Percentiles rank a stretch among this genome's conserved stretches.
These are phyloP conservation scores for Fusarium begoniae DNA, from an alignment of 2,329 filamentous ascomycete genomes.

Conservation along the genomic window DNA sequence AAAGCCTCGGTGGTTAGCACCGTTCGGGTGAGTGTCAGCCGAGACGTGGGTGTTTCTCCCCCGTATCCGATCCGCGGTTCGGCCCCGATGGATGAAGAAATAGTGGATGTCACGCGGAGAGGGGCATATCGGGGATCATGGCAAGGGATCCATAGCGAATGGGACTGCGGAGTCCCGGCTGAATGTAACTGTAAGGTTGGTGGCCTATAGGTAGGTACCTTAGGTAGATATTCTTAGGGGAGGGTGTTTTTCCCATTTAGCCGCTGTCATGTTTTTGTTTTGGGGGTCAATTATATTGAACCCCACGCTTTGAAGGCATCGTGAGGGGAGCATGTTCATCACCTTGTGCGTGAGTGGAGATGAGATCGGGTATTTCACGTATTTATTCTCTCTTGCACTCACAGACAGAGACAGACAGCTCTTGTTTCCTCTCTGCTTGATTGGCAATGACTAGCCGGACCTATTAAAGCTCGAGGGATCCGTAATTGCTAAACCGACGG, in stretches of 20 bases:
- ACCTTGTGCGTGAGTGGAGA: not conserved
- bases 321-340: not conserved
- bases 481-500: constrained; percentile 39
- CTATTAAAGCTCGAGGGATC: not conserved
- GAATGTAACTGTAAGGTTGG: not conserved
- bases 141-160: constrained; percentile 1
- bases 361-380: not conserved
- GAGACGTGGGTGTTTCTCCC: not conserved
- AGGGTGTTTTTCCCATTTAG: not conserved
- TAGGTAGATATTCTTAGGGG: not conserved
- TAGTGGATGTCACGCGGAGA: constrained; percentile 2
- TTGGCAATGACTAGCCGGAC: not conserved
- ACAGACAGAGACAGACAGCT: not conserved
- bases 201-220: not conserved
- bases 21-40: constrained; percentile 10
- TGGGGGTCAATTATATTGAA: not conserved
- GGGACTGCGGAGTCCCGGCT: not conserved
- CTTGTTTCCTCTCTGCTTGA: not conserved
- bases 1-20: not conserved
- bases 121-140: not conserved
- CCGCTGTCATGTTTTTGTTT: not conserved
- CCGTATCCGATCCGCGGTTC: constrained; percentile 27
- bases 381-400: not conserved
- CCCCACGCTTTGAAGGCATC: not conserved
- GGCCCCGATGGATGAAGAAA: constrained; percentile 16